Percentiles rank a stretch among this genome's conserved stretches.
These are phyloP conservation scores for Monosporascus sp. DNA, from an alignment of 2,329 filamentous ascomycete species.

Conservation along the genomic window DNA sequence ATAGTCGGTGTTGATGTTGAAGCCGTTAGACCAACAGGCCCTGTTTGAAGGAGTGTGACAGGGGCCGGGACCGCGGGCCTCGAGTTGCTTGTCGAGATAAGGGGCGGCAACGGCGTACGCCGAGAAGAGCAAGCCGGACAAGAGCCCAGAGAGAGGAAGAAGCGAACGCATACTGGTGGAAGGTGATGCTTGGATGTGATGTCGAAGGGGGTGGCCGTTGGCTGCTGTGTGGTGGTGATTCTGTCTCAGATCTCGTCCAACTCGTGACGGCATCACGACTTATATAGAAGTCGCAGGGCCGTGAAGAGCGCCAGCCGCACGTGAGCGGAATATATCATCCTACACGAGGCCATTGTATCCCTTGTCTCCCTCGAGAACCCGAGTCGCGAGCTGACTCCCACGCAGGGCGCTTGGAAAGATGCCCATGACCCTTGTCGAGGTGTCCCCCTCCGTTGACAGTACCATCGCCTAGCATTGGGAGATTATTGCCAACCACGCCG, in stretches of 20 bases:
- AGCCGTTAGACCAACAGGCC: constrained; percentile 20
- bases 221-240: not conserved
- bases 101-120: constrained; percentile 3
- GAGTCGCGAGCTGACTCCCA: not conserved
- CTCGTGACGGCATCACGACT: not conserved
- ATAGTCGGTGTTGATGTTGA: constrained; percentile 22
- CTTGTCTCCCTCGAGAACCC: not conserved
- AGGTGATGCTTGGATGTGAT: too few relatives aligned
- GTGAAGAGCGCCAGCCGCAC: not conserved
- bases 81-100: constrained; percentile 2
- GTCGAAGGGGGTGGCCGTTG: not conserved
- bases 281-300: not conserved
- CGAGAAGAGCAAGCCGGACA: not conserved
- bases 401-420: not conserved
- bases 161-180: not conserved
- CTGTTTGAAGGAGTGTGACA: constrained; percentile 17
- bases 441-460: not conserved
- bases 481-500: not conserved
- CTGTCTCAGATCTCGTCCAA: not conserved
- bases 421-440: not conserved
- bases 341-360: not conserved
- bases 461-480: not conserved
- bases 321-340: too few relatives aligned
- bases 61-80: constrained; percentile 4
- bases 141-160: not conserved